A percentile compares a stretch with the other conserved stretches of the same genome.
phyloP scores from a whole-genome alignment of 768 basidiomycete species.

The Cystofilobasidium capitatum region DNA sequence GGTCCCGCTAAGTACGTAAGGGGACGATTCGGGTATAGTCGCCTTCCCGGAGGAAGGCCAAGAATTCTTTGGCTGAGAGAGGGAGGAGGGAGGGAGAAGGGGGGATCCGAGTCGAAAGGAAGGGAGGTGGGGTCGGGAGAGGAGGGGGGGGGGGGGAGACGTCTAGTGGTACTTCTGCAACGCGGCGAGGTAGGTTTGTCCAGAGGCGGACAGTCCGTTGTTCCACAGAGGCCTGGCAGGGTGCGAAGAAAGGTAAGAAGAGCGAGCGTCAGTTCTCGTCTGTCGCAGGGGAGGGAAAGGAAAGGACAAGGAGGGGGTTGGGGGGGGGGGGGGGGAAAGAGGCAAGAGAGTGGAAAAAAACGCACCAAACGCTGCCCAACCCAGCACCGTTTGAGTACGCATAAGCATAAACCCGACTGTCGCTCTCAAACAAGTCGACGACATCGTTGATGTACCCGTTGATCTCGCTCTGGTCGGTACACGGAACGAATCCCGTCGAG shows the following conservation, averaged over 20 bases:
- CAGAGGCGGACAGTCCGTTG: slow-evolving; percentile 11
- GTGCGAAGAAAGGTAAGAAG: neutral
- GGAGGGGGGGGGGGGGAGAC: neutral
- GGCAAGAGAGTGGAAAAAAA: slow-evolving; percentile 23
- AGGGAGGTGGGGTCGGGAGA: too few species aligned
- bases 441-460: slow-evolving; percentile 39
- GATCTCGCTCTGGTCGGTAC: slow-evolving; percentile 39
- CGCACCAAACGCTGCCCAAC: slow-evolving; percentile 38
- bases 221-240: neutral
- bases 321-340: too few species aligned
- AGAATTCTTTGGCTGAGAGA: neutral
- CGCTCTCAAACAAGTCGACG: slow-evolving; percentile 35
- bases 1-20: neutral
- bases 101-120: neutral
- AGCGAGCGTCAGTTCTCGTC: neutral
- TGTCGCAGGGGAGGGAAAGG: neutral
- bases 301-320: too few species aligned
- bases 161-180: slow-evolving; percentile 22
- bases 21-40: neutral
- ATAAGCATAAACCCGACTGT: slow-evolving; percentile 35
- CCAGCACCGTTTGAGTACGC: slow-evolving; percentile 38
- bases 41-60: too few species aligned
- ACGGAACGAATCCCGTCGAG: slow-evolving; percentile 33
- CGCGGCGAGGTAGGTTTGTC: slow-evolving; percentile 23
- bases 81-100: neutral